Conservation (phyloP, 2,329 filamentous ascomycete species). For the Aspergillus tanneri region DNA sequence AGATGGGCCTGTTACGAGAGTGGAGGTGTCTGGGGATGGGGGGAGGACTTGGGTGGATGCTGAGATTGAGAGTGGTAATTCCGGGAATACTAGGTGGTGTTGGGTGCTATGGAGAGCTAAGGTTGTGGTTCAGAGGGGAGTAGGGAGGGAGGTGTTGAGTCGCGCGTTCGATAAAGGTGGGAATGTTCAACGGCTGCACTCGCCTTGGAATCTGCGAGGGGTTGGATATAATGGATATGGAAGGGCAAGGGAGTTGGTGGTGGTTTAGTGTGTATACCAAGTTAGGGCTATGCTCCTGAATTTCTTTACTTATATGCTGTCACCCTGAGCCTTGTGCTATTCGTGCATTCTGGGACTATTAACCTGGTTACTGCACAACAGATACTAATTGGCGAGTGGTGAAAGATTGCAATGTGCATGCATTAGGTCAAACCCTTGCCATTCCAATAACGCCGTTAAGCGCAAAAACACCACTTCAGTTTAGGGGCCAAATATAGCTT, state of each 20-base stretch:
- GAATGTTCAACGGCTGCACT: constrained; percentile 50
- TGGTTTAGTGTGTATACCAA: no score
- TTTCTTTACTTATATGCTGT: no score
- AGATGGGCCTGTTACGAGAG: constrained; percentile 53
- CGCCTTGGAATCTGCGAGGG: constrained; percentile 59
- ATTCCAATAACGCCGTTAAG: no score
- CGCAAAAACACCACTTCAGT: no score
- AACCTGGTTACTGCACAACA: no score
- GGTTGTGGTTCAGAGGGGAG: constrained; percentile 44
- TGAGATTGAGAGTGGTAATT: constrained; percentile 31
- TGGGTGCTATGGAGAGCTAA: constrained; percentile 57
- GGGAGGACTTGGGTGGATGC: constrained; percentile 54
- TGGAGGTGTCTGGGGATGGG: constrained; percentile 54
- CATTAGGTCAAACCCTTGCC: no score
- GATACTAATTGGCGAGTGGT: no score
- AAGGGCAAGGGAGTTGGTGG: constrained; percentile 50
- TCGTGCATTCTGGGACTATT: no score
- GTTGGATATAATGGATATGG: constrained; percentile 63
- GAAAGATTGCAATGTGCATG: no score
- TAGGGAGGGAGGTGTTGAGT: constrained; percentile 50
- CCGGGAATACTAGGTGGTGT: constrained; percentile 49
- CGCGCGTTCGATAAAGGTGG: constrained; percentile 55
- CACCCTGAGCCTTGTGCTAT: no score
- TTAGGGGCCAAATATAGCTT: no score
- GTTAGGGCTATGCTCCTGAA: no score